Evolutionary conservation across 768 basidiomycete genomes (phyloP).

Genomic region (Amanita brunnescens): DNA sequence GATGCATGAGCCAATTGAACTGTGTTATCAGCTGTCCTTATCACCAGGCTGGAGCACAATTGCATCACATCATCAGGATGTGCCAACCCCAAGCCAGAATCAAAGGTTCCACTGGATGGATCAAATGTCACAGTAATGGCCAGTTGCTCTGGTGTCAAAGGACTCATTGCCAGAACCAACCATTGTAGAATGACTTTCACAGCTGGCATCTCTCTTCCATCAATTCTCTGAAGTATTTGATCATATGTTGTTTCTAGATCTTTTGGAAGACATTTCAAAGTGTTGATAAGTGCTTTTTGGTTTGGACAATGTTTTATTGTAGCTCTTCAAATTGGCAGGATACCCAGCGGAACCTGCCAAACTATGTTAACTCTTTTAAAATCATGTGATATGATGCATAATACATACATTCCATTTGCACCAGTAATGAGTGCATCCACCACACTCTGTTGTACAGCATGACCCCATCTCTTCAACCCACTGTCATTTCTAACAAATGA

Average conservation of each 20-base stretch:
- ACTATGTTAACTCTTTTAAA: too few relatives aligned
- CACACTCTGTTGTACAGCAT: neutral
- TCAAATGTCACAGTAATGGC: neutral
- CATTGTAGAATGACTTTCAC: neutral
- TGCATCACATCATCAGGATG: neutral
- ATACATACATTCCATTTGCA: slow-evolving; percentile 4
- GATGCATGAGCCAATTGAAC: too few relatives aligned
- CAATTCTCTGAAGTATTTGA: neutral
- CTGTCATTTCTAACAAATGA: neutral
- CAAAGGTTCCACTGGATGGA: neutral
- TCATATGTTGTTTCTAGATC: neutral
- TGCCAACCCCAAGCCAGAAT: neutral
- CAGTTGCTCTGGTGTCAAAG: neutral
- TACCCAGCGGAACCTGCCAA: slow-evolving; percentile 1
- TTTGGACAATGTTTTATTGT: neutral
- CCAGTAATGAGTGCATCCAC: neutral
- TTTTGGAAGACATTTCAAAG: neutral
- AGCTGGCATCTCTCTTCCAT: neutral
- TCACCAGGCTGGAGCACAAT: neutral
- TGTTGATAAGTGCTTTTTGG: neutral
- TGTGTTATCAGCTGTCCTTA: too few relatives aligned
- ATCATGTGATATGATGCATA: too few relatives aligned
- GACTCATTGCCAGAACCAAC: neutral
- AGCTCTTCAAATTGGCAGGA: neutral
- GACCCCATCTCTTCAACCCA: neutral